These are phyloP conservation scores for Clohesyomyces aquaticus DNA, from an alignment of 495 filamentous ascomycete species.

Conservation along the genomic window DNA sequence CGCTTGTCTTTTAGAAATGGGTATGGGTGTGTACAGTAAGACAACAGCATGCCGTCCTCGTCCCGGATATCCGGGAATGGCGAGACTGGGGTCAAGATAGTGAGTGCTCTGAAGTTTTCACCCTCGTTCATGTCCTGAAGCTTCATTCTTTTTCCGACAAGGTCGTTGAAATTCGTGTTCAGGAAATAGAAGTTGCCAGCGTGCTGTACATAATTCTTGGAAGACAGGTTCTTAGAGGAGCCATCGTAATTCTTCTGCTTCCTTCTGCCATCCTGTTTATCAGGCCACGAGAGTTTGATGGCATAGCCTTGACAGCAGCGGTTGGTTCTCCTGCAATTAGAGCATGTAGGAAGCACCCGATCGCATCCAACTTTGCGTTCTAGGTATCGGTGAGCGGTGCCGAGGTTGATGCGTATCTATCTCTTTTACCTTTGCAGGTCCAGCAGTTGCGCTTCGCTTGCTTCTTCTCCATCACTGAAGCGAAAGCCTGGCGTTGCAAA, in stretches of 20 bases:
- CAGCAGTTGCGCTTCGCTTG: slow-evolving; percentile 23
- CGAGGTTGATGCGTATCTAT: too few species aligned
- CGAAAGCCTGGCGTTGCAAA: not conserved
- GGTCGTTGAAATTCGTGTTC: slow-evolving; percentile 21
- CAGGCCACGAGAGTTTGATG: slow-evolving; percentile 30
- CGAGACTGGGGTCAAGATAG: slow-evolving; percentile 1
- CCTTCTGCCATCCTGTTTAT: slow-evolving; percentile 30
- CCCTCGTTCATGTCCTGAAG: slow-evolving; percentile 12
- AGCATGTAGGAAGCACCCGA: slow-evolving; percentile 18
- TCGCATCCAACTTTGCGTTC: slow-evolving; percentile 32
- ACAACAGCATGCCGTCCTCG: slow-evolving; percentile 18
- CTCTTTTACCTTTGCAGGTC: slow-evolving; percentile 26
- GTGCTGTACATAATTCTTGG: slow-evolving; percentile 6
- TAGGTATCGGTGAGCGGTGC: not conserved
- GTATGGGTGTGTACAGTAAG: slow-evolving; percentile 13
- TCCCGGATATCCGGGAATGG: not conserved
- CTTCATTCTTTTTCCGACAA: slow-evolving; percentile 9
- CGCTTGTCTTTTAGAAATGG: not conserved
- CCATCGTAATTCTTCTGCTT: slow-evolving; percentile 33
- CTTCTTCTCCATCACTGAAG: slow-evolving; percentile 7
- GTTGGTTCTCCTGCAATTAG: slow-evolving; percentile 26
- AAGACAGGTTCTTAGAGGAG: not conserved
- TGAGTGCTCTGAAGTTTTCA: not conserved
- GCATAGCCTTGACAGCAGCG: slow-evolving; percentile 26
- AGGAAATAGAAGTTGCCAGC: slow-evolving; percentile 22